phyloP scores from a whole-genome alignment of 129 eudicot genomes.

The Silybum marianum region DNA sequence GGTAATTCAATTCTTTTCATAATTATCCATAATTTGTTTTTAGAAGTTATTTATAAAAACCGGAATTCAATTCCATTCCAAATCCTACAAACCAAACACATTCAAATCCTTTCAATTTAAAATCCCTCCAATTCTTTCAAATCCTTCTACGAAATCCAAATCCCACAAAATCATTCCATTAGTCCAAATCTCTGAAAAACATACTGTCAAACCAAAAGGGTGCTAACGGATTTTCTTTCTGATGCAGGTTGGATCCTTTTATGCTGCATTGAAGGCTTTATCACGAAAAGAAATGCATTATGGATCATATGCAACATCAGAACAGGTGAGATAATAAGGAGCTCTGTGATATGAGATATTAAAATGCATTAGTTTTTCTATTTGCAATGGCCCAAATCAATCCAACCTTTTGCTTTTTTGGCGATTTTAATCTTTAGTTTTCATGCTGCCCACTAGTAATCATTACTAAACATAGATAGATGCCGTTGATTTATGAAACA shows the following conservation, averaged over 20 bases:
- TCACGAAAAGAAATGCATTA: slow-evolving; percentile 71
- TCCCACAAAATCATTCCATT: too few species aligned
- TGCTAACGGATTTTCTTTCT: neutral
- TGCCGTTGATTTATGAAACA: neutral
- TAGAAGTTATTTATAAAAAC: too few species aligned
- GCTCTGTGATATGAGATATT: neutral
- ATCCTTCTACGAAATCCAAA: too few species aligned
- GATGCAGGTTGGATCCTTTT: slow-evolving; percentile 56
- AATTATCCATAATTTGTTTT: too few species aligned
- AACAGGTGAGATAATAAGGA: slow-evolving; percentile 43
- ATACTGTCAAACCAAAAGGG: too few species aligned
- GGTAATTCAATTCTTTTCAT: too few species aligned
- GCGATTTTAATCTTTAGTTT: neutral
- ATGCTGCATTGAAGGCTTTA: slow-evolving; percentile 62
- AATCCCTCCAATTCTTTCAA: too few species aligned
- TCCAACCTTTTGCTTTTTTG: neutral
- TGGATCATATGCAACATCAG: slow-evolving; percentile 65
- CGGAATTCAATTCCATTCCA: too few species aligned
- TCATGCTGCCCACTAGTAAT: slow-evolving; percentile 9
- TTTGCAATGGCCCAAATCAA: neutral
- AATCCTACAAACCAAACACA: too few species aligned
- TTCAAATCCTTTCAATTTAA: too few species aligned
- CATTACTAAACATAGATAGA: neutral
- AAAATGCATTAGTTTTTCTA: neutral
- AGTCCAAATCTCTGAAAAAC: too few species aligned